Evolutionary conservation across 805 yeast genomes (phyloP), one percentile per base, ranked within the genome.

Genomic region (Lipomyces kockii): DNA sequence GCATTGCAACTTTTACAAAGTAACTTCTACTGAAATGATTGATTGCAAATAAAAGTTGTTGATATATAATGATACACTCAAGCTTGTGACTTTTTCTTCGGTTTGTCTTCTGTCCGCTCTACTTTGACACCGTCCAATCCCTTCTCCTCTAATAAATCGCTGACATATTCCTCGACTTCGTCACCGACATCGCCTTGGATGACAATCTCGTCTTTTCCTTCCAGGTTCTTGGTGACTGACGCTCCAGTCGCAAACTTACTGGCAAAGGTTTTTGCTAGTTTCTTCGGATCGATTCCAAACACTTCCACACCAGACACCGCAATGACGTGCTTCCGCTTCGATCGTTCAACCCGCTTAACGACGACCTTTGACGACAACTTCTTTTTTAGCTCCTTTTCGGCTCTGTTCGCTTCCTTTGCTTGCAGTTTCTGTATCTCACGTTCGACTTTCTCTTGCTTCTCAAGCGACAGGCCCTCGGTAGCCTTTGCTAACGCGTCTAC

Each of bases 221-320:
- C 98, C 2, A 87, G 92, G 71, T 87, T 90, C 80, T 93, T 93
- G 3, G 92, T 88, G 14, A 93, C 97, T 27, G 95, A 87, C 35
- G 97, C 94, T 61, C 98, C 98, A 8, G 98, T 93, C 14, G 98
- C 98, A 76, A 94, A 93, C 78, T 90, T 92, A 46, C 95, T 89
- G 0, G 98, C 95, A 79, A 94, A 93, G 0, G 92, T 88, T 83
- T 94, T 94, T 57, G 97, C 90, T 72, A 92, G 83, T 76, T 92
- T 93, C 82, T 93, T 93, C 86, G 91, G 85, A 76, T 93, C 97
- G 59, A 92, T 85, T 68, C 89, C 94, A 76, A 92, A 89, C 51
- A 92, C 91, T 76, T 94, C 98, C 70, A 93, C 83, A 17, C 97
- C 97, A 22, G 90, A 84, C 61, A 93, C 89, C 27, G 97, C 90